A percentile compares a stretch with the other conserved stretches of the same genome.
Conservation (phyloP, 148 eudicot genomes). For the Silene uniflora region DNA sequence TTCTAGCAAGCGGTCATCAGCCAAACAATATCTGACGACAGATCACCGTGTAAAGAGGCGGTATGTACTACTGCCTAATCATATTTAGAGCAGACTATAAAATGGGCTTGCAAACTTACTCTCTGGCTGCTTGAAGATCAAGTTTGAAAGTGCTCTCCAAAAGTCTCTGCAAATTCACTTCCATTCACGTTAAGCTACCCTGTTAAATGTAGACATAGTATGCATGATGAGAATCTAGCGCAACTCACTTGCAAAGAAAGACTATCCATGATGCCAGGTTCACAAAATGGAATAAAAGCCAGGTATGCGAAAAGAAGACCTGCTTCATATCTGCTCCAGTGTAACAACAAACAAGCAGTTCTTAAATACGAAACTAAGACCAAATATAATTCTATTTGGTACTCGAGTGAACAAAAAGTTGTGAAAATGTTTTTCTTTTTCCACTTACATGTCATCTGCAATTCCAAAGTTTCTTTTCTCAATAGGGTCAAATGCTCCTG, state of each 20-base stretch:
- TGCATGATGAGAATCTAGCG: not conserved
- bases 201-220: not conserved
- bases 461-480: conserved; percentile 90
- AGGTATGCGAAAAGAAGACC: conserved; percentile 86
- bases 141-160: conserved; percentile 87
- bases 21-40: conserved; percentile 73
- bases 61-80: conserved; percentile 2
- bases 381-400: not conserved
- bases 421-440: conserved; percentile 6
- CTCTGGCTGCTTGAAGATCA: conserved; percentile 88
- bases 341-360: conserved; percentile 12
- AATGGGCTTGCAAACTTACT: conserved; percentile 45
- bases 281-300: conserved; percentile 88
- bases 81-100: not conserved
- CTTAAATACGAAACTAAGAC: not conserved
- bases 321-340: conserved; percentile 75
- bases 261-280: conserved; percentile 78
- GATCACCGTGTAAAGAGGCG: conserved; percentile 12
- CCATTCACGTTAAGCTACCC: conserved; percentile 2
- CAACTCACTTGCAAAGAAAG: conserved; percentile 72
- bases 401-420: not conserved
- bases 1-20: conserved; percentile 79
- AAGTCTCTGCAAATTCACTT: conserved; percentile 69
- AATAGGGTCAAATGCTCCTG: conserved; percentile 75
- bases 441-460: conserved; percentile 88